Conservation (phyloP, 192 early-diverging fungal genomes). For the Podila verticillata region DNA sequence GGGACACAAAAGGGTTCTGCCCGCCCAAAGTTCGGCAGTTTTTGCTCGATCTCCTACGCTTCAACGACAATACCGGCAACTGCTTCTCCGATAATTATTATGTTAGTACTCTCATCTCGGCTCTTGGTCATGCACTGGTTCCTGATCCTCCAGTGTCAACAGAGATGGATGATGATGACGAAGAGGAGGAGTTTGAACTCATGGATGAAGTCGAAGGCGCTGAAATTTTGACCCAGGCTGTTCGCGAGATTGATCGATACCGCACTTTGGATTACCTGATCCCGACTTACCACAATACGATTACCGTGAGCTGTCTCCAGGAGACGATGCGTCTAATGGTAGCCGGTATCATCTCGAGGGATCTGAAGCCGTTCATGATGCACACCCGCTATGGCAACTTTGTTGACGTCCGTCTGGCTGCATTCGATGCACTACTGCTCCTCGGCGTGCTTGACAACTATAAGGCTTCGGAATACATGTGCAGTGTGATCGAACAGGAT, state of each 20-base stretch:
- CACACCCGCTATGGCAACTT: conserved; percentile 83
- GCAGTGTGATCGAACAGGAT: conserved; percentile 69
- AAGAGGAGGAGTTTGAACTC: conserved; percentile 43
- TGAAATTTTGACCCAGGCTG: conserved; percentile 62
- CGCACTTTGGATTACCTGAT: conserved; percentile 81
- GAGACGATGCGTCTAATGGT: conserved; percentile 74
- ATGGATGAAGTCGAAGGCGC: conserved; percentile 54
- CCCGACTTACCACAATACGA: conserved; percentile 87
- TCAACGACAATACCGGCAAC: conserved; percentile 95
- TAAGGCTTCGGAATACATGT: conserved; percentile 62
- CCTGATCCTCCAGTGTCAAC: conserved; percentile 29
- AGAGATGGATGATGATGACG: conserved; percentile 46
- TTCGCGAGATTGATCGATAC: conserved; percentile 82
- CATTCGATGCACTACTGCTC: conserved; percentile 80
- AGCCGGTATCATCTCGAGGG: conserved; percentile 68
- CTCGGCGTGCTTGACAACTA: conserved; percentile 69
- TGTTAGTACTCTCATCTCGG: conserved; percentile 76
- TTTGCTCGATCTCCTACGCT: conserved; percentile 81
- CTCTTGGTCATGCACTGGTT: conserved; percentile 73
- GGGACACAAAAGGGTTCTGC: conserved; percentile 70
- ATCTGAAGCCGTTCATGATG: conserved; percentile 76
- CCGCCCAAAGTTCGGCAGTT: conserved; percentile 70
- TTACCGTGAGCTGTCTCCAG: conserved; percentile 85
- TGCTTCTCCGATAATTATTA: conserved; percentile 85
- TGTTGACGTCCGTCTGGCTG: conserved; percentile 71